Evolutionary conservation across 495 filamentous ascomycete genomes (phyloP), one percentile per base, ranked within the genome.

Genomic region (Hypoxylon lenormandii): DNA sequence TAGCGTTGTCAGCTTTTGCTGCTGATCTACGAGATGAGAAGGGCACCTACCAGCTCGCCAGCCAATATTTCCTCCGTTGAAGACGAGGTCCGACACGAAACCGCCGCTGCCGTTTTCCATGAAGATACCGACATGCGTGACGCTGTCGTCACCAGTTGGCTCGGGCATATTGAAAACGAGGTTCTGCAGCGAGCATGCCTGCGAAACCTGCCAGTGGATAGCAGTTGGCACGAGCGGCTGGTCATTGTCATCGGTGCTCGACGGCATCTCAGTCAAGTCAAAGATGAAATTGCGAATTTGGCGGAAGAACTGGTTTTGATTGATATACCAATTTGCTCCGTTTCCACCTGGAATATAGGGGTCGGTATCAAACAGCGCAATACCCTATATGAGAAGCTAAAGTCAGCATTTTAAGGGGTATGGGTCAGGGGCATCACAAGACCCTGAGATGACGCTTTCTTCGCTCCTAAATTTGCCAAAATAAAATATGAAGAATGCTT

Each of bases 151-250:
- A 1, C 16, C 0, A 7, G 42, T 48, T 11, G 47, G 63, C 15
- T 52, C 22, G 15, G 71, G 53, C 80, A 81, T 82, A n/a, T 66
- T 63, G 57, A 82, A 74, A 12, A 76, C 60, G 21, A 79, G 60
- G 64, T 81, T 80, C 55, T 80, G 76, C n/a, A 83, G 54, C 12
- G 61, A 74, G 0, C 80, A 80, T 4, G 78, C 80, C 66, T 84
- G 81, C 5, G 71, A 77, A 13, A 81, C 77, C 48, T 81, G 81
- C 80, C 80, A 82, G 51, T 82, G 80, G 16, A 83, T 75, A 47
- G 77, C 74, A 0, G 77, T 68, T 28, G 64, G 69, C 4, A 79
- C 67, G 22, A 56, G 53, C 4, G 22, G n/a, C 21, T 61, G 55
- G 16, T 59, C 68, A 10, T 57, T 23, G 3, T 50, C 33, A 1